Evolutionary conservation across 441 rosid genomes (phyloP), one percentile per base, ranked within the genome.

Genomic region (Euphorbia corollata): DNA sequence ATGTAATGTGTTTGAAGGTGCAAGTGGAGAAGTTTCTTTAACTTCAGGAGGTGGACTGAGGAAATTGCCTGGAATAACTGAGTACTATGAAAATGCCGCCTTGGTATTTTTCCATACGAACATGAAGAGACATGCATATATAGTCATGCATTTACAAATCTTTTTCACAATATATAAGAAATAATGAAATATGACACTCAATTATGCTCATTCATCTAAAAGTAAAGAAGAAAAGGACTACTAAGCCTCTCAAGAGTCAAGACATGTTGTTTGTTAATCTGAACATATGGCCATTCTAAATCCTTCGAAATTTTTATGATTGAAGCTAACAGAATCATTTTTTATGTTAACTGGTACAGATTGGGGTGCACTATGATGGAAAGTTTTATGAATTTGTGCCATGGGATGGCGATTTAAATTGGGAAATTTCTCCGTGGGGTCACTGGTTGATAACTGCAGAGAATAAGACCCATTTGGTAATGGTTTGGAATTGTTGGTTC

Each of bases 31-130:
- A 74, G 84, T 91, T 78, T 86, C 96, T 57, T 74, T 94, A 78
- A 94, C 99, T 13, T 93, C 90, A 62, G 99, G 65, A 79, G 97
- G 96, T 48, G 99, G 96, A 43, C 69, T 91, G 87, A 87, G 97
- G 84, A 87, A 84, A 76, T 77, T 94, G 69, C 93, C 97, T 5
- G 96, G 97, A 74, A 77, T 82, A 67, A 73, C 76, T n/a, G 88
- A 83, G 48, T 84, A 79, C 55, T 91, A 30, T 78, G 99, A 94
- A 80, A 88, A 86, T 80, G 97, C 99, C 67, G 99, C 97, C 11
- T 71, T 94, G 91, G 96, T 93, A 85, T 60, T 80, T 71, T 69
- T 8, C 43, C 45, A 62, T 50, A 23, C 30, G 15, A 53, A 47
- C 41, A 36, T n/a, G n/a, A n/a, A n/a, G n/a, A n/a, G n/a, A n/a